Evolutionary conservation across 148 eudicot species (phyloP), one percentile per base, ranked within the genome.

Genomic region (Chenopodium quinoa): DNA sequence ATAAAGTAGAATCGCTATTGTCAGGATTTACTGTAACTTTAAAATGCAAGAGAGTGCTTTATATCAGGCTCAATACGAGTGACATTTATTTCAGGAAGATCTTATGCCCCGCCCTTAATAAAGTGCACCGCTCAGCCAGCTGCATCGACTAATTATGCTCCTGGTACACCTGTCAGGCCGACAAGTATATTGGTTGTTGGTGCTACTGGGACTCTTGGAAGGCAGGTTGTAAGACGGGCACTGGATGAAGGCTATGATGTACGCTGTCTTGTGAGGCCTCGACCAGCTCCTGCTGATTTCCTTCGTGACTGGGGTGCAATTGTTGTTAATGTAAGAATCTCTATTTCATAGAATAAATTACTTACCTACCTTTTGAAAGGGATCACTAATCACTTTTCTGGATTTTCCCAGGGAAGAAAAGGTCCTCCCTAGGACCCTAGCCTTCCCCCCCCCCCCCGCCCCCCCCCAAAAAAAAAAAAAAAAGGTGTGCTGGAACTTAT

Each of bases 251-350:
- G 99, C 58, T 97, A 97, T 78, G 99, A 97, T 77, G 99, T 97
- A 19, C 84, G 98, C 75, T 97, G 99, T 85, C 94, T 97, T 79
- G 99, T 97, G 47, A 85, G 99, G 85, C 98, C 99, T 7, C 85
- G 99, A 40, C 99, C 99, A 22, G 97, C 97, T 44, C 99, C 99
- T 77, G 99, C 98, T 81, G 99, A 97, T 82, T 97, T 97, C 83
- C 97, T 97, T 16, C 99, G 99, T 76, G 99, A 97, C 66, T 97
- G 98, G 99, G 99, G 99, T 47, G 98, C 99, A 34, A 97, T 90
- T 11, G 99, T 97, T 48, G 99, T 97, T 85, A 97, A 97, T 90
- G 99, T 94, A 86, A 79, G 87, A 66, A 50, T 11, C 11, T 25
- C 5, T 66, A 10, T 58, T 16, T 58, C 6, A 14, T 58, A 58